Percentiles rank a stretch among this genome's conserved stretches.
Conservation (phyloP, 1,139 yeast species). For the Candida tetrigidarum region DNA sequence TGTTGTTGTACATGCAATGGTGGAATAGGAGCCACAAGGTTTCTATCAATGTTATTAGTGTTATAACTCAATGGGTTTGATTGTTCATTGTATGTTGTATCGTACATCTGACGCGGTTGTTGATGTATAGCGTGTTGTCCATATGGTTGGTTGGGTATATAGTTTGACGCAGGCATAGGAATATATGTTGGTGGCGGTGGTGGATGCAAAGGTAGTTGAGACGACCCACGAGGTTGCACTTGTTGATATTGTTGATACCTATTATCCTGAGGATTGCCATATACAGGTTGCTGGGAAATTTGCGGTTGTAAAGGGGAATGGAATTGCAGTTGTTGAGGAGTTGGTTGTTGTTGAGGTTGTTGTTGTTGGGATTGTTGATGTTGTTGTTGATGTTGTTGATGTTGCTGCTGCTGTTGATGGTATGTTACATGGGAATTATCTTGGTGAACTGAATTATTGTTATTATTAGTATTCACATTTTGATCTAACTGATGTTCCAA, state of each 20-base stretch:
- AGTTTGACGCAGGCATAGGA: constrained; percentile 13
- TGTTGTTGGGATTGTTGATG: constrained; percentile 7
- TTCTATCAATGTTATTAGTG: constrained; percentile 22
- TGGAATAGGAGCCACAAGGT: constrained; percentile 47
- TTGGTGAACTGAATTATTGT: constrained; percentile 5
- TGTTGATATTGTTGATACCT: constrained; percentile 14
- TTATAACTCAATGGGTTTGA: constrained; percentile 13
- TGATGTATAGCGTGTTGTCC: constrained; percentile 10
- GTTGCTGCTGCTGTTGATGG: constrained; percentile 14
- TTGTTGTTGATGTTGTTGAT: constrained; percentile 13
- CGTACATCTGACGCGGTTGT: constrained; percentile 16
- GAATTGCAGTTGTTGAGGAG: constrained; percentile 15
- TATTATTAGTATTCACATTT: constrained; percentile 19
- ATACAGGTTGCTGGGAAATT: constrained; percentile 12
- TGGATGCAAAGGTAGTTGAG: constrained; percentile 10
- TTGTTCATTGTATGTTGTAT: constrained; percentile 9
- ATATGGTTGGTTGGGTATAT: constrained; percentile 10
- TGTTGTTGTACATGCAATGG: constrained; percentile 53
- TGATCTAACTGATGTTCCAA: constrained; percentile 32
- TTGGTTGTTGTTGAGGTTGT: constrained; percentile 9
- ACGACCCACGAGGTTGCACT: constrained; percentile 7
- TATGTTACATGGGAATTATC: neutral
- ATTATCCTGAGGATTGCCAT: constrained; percentile 2
- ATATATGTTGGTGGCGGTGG: constrained; percentile 12
- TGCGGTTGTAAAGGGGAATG: constrained; percentile 9